phyloP scores from a whole-genome alignment of 2,329 filamentous ascomycete species.

The Aureobasidium namibiae region DNA sequence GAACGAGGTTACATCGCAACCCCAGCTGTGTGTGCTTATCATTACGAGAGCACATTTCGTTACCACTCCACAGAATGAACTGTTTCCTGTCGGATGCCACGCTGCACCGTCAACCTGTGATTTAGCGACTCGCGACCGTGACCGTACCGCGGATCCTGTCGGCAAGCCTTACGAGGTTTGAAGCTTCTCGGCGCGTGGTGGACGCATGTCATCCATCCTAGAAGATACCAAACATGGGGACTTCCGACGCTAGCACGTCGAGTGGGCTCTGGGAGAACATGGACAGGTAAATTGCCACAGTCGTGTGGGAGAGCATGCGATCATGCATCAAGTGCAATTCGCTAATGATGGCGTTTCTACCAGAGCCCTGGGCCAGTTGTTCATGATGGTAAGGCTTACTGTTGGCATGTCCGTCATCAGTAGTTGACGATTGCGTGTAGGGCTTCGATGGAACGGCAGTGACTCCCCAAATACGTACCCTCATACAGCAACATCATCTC shows the following conservation, averaged over 20 bases:
- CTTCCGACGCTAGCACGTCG: constrained; percentile 24
- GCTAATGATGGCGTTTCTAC: constrained; percentile 27
- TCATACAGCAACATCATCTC: constrained; percentile 78
- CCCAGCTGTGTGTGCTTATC: background rate
- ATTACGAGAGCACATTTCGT: constrained; percentile 8
- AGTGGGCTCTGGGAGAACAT: constrained; percentile 61
- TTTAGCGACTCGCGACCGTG: background rate
- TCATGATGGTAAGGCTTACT: constrained; percentile 22
- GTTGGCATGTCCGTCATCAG: constrained; percentile 31
- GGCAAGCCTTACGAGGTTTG: background rate
- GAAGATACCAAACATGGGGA: constrained; percentile 10
- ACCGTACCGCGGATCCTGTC: background rate
- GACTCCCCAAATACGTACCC: constrained; percentile 69
- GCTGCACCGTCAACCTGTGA: background rate
- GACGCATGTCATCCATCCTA: constrained; percentile 8
- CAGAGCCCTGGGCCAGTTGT: constrained; percentile 37
- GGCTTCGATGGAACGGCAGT: constrained; percentile 79
- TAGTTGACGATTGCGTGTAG: constrained; percentile 43
- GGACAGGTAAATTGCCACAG: constrained; percentile 50
- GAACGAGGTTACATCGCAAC: constrained; percentile 6
- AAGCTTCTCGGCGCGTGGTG: background rate
- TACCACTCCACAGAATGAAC: constrained; percentile 6
- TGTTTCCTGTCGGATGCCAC: constrained; percentile 1
- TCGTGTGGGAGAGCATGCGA: background rate
- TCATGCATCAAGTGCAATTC: background rate